Conservation (phyloP, 169 alveolate species). For the Ichthyophthirius multifiliis region DNA sequence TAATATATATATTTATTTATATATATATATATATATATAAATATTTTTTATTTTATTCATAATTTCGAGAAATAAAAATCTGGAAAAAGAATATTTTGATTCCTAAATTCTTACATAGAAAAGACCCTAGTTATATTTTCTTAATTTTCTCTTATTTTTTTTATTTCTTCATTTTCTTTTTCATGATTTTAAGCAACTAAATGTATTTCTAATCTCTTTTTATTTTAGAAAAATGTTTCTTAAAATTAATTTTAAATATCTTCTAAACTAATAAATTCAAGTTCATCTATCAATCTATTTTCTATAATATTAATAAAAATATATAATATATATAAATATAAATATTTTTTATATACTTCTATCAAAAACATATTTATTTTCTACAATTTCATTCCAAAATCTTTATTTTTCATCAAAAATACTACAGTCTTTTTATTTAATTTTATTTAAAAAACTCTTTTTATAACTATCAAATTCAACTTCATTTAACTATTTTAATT, state of each 20-base stretch:
- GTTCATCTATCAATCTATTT: neutral
- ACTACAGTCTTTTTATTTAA: constrained; percentile 24
- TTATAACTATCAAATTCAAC: constrained; percentile 31
- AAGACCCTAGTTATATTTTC: neutral
- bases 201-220: neutral
- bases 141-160: neutral
- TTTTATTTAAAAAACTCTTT: constrained; percentile 7
- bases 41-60: neutral
- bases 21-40: too few species aligned
- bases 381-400: constrained; percentile 32
- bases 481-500: constrained; percentile 13
- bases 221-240: neutral
- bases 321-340: neutral
- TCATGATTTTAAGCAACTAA: neutral
- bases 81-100: neutral
- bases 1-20: too few species aligned
- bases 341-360: constrained; percentile 19
- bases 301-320: neutral
- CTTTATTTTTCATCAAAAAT: constrained; percentile 39
- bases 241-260: neutral
- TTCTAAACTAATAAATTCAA: neutral
- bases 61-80: neutral
- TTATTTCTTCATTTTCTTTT: neutral
- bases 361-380: constrained; percentile 33
- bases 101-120: neutral